Evolutionary conservation across 2,329 filamentous ascomycete species (phyloP), one percentile per base, ranked within the genome.

Genomic region (Aspergillus quadricinctus): DNA sequence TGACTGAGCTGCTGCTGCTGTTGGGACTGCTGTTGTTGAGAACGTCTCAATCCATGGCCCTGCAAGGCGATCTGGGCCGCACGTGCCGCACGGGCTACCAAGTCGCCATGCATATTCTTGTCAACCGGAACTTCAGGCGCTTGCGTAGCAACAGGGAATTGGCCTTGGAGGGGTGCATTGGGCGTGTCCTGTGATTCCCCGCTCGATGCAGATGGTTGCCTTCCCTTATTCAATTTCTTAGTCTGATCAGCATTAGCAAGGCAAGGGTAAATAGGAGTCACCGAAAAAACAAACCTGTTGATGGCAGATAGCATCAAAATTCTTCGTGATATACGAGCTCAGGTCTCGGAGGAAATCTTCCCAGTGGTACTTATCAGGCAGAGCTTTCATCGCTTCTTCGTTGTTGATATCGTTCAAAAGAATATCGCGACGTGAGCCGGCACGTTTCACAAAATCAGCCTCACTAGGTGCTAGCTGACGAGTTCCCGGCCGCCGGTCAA

Each of bases 281-380:
- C 19, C 21, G 21, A n/a, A 21, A 45, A 23, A 50, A 66, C 73
- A 56, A 58, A 81, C 77, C 65, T 75, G 77, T 59, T 76, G 77
- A n/a, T 73, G 73, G 53, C 77, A 75, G 49, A 82, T 76, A 11
- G 75, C 69, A 55, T 84, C 82, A 55, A 84, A 80, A 55, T 82
- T 81, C 64, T 85, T 83, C 52, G 77, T 79, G 49, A 88, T 78
- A 67, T 85, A 84, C 11, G 75, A 75, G 49, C 80, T 81, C 17
- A 87, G 78, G 58, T 84, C 82, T 23, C 79, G 77, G 17, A 87
- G 72, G 56, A 88, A 87, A 56, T 85, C 82, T 51, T 82, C 81
- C 85, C 85, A 88, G 29, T 80, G 78, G 62, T 86, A 87, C 63
- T 81, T 84, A 60, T 83, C 79, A 0, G 81, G 81, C 37, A 88